A percentile compares a stretch with the other conserved stretches of the same genome.
phyloP scores from a whole-genome alignment of 208 protist species.

The Tritrichomonas musculus region DNA sequence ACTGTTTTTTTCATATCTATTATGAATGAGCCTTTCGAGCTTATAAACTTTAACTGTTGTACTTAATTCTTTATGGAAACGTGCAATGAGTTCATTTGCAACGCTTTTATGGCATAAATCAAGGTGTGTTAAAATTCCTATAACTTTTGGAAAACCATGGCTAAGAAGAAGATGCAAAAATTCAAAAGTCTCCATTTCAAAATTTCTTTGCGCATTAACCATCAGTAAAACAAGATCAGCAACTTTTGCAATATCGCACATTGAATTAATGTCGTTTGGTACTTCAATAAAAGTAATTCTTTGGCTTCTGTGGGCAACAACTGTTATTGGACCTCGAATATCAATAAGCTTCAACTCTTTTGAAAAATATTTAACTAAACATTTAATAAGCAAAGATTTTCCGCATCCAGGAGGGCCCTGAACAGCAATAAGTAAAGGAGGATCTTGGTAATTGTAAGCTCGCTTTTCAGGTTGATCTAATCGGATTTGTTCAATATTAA shows the following conservation, averaged over 20 bases:
- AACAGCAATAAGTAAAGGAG: conserved; percentile 40
- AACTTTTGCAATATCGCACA: conserved; percentile 94
- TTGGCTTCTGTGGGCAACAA: conserved; percentile 79
- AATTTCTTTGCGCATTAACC: conserved; percentile 91
- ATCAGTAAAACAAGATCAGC: conserved; percentile 92
- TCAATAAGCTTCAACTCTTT: conserved; percentile 70
- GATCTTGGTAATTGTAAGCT: not conserved
- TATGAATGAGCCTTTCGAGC: conserved; percentile 1
- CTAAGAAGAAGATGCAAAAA: conserved; percentile 94
- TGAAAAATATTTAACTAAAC: conserved; percentile 93
- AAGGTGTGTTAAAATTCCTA: conserved; percentile 95
- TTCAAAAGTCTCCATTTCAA: conserved; percentile 99
- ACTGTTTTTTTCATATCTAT: conserved; percentile 65
- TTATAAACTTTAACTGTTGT: conserved; percentile 14
- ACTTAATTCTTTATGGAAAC: conserved; percentile 11
- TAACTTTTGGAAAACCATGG: conserved; percentile 95
- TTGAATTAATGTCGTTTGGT: conserved; percentile 88
- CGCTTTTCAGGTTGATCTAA: not conserved
- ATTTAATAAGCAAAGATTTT: conserved; percentile 39
- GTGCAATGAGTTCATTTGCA: not conserved
- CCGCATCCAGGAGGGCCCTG: conserved; percentile 37
- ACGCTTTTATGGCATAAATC: conserved; percentile 81
- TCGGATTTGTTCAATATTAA: conserved; percentile 27
- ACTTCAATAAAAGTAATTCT: conserved; percentile 96
- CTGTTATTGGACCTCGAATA: conserved; percentile 88